Evolutionary conservation across 179 eudicot genomes (phyloP).

Genomic region (Gypsophila paniculata): DNA sequence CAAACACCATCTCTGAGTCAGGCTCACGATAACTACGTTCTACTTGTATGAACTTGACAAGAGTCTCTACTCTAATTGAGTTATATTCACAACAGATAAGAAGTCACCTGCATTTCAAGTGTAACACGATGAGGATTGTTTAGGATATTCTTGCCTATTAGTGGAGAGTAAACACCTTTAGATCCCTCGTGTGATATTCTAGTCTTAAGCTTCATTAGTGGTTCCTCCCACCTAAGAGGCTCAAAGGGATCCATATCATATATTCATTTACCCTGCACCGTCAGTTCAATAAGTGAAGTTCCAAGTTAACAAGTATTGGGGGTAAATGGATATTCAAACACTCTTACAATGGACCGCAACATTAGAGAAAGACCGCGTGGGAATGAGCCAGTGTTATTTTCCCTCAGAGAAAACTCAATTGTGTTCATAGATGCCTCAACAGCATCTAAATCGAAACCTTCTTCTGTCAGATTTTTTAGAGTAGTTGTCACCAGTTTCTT

Average conservation of each 20-base stretch:
- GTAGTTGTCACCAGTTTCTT: conserved; percentile 64
- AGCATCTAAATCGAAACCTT: conserved; percentile 82
- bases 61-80: not conserved
- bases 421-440: conserved; percentile 98
- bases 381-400: conserved; percentile 93
- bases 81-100: not conserved
- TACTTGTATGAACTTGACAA: not conserved
- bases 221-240: conserved; percentile 86
- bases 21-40: conserved; percentile 48
- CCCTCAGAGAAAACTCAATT: conserved; percentile 87
- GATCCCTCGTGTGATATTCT: conserved; percentile 83
- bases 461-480: conserved; percentile 56
- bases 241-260: conserved; percentile 96
- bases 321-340: conserved; percentile 5
- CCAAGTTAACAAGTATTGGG: conserved; percentile 1
- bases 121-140: conserved; percentile 84
- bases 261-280: conserved; percentile 80
- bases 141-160: conserved; percentile 71
- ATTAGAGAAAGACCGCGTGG: conserved; percentile 92
- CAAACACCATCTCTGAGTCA: conserved; percentile 84
- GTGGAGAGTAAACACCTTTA: conserved; percentile 84
- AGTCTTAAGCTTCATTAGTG: conserved; percentile 70
- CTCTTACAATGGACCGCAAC: conserved; percentile 83
- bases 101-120: conserved; percentile 84
- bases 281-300: conserved; percentile 17